Base-by-base conservation (phyloP, 1,284 basidiomycete genomes). In the Phellopilus nigrolimitatus region DNA sequence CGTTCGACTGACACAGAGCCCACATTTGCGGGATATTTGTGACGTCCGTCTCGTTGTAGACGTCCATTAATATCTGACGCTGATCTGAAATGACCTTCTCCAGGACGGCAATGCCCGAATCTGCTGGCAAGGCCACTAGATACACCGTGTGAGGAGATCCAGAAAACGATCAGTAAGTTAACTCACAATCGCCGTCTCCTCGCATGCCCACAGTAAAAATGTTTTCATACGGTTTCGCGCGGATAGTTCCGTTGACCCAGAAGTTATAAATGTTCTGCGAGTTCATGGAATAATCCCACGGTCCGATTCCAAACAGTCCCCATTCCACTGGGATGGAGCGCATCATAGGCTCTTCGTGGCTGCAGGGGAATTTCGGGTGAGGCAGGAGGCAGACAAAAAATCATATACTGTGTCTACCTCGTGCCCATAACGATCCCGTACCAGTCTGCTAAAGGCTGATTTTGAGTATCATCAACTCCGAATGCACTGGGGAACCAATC, bases 391-490 rank as follows among this genome's bases (percentile, higher is more conserved):
- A 15, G 34, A 6, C 15, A 17, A 48, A 28, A 41, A 41, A 33
- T 3, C 17, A 10, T 58, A n/a, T n/a, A n/a, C n/a, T n/a, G n/a
- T n/a, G n/a, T n/a, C 60, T 4, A 71, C 75, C 74, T 78, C 10
- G 80, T 83, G 31, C 75, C 82, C 79, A 86, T 87, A 21, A 82
- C 82, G 45, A 88, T 73, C 19, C 84, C 85, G 64, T 79, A 85
- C 51, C 70, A 71, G 56, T 87, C 77, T 0, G 85, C 86, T 8
- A 82, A 67, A 21, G 71, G 70, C 59, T 83, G 82, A 57, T 88
- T 88, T 21, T 74, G 70, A 1, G 72, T 60, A 54, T 88, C 85
- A 56, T 88, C 85, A 15, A 84, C 68, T 15, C 71, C 76, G 58
- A 89, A 89, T 31, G 82, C 80, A 54, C 80, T 82, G 34, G 55